phyloP scores from a whole-genome alignment of 73 alveolate genomes.

The Symbiodinium natans region DNA sequence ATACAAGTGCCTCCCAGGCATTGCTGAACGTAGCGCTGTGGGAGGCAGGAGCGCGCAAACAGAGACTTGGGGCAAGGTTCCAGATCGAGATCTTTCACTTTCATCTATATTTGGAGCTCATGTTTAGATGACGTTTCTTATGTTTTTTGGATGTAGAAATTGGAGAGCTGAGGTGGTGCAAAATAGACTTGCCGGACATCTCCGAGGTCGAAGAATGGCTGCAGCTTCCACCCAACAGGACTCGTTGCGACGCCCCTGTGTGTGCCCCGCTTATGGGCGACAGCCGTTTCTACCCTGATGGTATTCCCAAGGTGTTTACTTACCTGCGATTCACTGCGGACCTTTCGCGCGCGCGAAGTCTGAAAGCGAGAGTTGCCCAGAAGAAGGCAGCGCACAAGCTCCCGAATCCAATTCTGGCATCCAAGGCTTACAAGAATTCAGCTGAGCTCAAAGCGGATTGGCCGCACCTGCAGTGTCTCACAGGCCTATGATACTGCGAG shows the following conservation, averaged over 20 bases:
- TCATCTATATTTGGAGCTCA: neutral
- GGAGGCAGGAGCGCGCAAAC: slow-evolving; percentile 51
- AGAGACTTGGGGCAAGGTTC: neutral
- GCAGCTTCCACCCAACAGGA: neutral
- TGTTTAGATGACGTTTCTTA: neutral
- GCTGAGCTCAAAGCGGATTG: slow-evolving; percentile 2
- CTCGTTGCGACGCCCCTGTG: slow-evolving; percentile 10
- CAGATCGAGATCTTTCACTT: neutral
- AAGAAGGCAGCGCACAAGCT: neutral
- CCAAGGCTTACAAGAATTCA: neutral
- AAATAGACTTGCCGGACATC: slow-evolving; percentile 44
- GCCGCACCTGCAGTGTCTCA: slow-evolving; percentile 40
- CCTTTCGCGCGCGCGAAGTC: neutral
- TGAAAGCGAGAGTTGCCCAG: neutral
- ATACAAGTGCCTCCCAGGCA: too few relatives aligned
- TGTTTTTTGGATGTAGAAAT: neutral
- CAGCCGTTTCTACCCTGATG: slow-evolving; percentile 30
- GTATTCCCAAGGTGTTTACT: slow-evolving; percentile 39
- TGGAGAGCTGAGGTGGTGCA: slow-evolving; percentile 78
- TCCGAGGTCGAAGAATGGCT: slow-evolving; percentile 83
- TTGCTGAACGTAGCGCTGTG: slow-evolving; percentile 53
- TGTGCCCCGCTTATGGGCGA: slow-evolving; percentile 43
- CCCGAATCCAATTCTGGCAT: slow-evolving; percentile 36
- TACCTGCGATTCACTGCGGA: slow-evolving; percentile 46
- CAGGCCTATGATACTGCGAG: slow-evolving; percentile 23